These are phyloP conservation scores for Penstemon davidsonii DNA, from an alignment of 257 asterid genomes.

Conservation along the genomic window DNA sequence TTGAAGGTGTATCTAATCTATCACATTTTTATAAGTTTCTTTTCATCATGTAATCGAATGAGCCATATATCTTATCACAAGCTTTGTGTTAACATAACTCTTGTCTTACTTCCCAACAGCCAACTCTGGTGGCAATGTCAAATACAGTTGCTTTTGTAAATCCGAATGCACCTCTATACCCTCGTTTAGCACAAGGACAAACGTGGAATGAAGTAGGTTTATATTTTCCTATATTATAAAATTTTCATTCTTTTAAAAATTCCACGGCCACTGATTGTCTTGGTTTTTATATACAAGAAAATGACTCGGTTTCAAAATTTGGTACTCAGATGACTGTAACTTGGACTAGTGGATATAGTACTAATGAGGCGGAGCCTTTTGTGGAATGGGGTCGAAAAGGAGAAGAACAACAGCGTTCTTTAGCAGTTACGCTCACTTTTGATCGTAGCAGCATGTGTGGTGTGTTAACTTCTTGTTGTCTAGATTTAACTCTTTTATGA, in stretches of 20 bases:
- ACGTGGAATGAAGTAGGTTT: slow-evolving; percentile 54
- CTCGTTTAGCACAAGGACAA: no score
- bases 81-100: no score
- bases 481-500: no score
- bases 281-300: background rate
- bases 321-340: slow-evolving; percentile 84
- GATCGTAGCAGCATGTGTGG: slow-evolving; percentile 89
- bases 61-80: no score
- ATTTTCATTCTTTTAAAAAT: background rate
- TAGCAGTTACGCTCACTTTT: slow-evolving; percentile 83
- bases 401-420: slow-evolving; percentile 52
- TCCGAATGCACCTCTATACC: no score
- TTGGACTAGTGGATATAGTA: slow-evolving; percentile 90
- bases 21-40: background rate
- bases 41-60: slow-evolving; percentile 10
- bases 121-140: no score
- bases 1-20: background rate
- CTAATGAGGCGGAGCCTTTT: slow-evolving; percentile 65
- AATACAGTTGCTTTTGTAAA: no score
- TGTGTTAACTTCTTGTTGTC: slow-evolving; percentile 32
- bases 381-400: slow-evolving; percentile 86
- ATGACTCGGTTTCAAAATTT: slow-evolving; percentile 27
- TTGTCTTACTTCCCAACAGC: no score
- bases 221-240: background rate
- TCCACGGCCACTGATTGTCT: background rate